Evolutionary conservation across 352 stramenopile species (phyloP), one percentile per base, ranked within the genome.

Genomic region (Phytophthora melonis): DNA sequence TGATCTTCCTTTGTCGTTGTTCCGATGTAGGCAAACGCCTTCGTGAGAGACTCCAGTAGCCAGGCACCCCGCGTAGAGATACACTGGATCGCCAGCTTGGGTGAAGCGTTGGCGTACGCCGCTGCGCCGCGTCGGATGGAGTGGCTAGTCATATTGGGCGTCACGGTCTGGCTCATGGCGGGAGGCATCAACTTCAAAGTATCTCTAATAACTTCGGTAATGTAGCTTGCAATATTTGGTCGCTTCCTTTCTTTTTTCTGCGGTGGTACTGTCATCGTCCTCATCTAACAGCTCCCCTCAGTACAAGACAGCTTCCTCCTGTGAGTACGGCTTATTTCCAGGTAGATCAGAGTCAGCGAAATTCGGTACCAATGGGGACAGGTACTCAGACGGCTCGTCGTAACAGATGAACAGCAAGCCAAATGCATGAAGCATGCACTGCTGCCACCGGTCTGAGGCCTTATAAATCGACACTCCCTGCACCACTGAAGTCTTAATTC

Each of bases 1-100:
- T 81, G 70, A 52, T 75, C 70, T 16, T 74, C 75, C 1, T 45
- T 39, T 43, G 59, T 66, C 5, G 58, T 75, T 3, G 39, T 47
- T 18, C 39, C 39, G 0, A 47, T 47, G 11, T 47, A 47, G 2
- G 39, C 39, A 47, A 47, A 47, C 11, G 39, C 39, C 16, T 47
- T 47, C 3, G 39, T 47, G 11, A 47, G 11, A 7, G 39, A 47
- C 39, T 56, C n/a, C 3, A 56, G 14, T 11, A 30, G 43, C 21
- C 25, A 55, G 55, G 36, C 10, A 18, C 58, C 16, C 14, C 8
- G 3, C 11, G 39, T 47, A 2, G 39, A 47, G 39, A 47, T 18
- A 0, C 11, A 47, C 39, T n/a, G 39, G 16, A 47, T 47, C 3
- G 11, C 39, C 11, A 47, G 39, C 16, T n/a, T 47, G 16, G 39